phyloP scores from a whole-genome alignment of 305 asterid species.

The Rubia balearica region DNA sequence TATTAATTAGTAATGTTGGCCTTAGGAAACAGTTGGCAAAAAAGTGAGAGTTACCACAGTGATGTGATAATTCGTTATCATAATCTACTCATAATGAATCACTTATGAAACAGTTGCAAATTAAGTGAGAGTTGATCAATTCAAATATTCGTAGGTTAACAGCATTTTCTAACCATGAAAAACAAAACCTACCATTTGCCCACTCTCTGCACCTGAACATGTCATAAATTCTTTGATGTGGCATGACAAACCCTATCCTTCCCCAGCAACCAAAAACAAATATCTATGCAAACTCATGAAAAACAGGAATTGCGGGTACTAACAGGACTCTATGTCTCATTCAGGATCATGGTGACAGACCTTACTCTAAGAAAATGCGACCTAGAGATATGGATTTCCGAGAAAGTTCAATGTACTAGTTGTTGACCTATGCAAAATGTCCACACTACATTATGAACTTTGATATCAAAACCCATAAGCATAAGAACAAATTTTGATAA shows the following conservation, averaged over 20 bases:
- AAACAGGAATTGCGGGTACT: not conserved
- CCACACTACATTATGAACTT: not conserved
- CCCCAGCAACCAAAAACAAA: not conserved
- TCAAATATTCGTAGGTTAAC: not conserved
- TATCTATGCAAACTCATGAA: not conserved
- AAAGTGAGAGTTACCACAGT: not conserved
- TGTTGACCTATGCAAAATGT: not conserved
- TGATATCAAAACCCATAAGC: not conserved
- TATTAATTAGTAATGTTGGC: not conserved
- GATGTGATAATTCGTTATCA: not conserved
- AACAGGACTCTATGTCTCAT: not conserved
- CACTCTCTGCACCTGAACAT: not conserved
- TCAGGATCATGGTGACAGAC: not conserved
- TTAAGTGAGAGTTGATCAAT: not conserved
- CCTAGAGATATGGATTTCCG: not conserved
- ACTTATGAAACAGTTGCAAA: not conserved
- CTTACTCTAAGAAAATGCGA: not conserved
- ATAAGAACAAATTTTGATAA: not conserved
- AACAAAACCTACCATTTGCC: not conserved
- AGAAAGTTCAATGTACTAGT: not conserved
- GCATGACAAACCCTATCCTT: not conserved
- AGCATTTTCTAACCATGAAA: not conserved
- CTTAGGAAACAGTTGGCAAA: not conserved
- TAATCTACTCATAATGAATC: not conserved
- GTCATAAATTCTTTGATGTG: not conserved